A percentile compares a stretch with the other conserved stretches of the same genome.
Evolutionary conservation across 164 flowering plant species (phyloP).

Genomic region (Sedum album): DNA sequence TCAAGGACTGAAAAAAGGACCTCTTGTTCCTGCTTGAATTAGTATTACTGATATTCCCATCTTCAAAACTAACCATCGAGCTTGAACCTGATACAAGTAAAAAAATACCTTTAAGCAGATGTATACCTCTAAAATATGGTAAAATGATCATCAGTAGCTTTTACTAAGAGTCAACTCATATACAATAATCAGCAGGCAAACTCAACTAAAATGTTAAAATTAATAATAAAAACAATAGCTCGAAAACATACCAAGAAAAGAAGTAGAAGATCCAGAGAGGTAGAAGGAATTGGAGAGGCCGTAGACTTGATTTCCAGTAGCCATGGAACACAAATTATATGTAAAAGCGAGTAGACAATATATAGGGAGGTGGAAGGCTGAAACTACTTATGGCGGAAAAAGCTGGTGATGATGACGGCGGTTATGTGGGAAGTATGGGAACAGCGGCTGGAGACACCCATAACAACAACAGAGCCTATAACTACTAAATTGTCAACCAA

Average conservation of each 20-base stretch:
- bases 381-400: conserved; percentile 67
- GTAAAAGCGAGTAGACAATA: neutral
- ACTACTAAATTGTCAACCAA: conserved; percentile 2
- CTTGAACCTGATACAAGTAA: conserved; percentile 40
- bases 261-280: conserved; percentile 43
- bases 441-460: conserved; percentile 56
- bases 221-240: too few relatives aligned
- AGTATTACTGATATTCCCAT: conserved; percentile 20
- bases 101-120: too few relatives aligned
- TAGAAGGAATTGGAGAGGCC: conserved; percentile 30
- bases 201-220: too few relatives aligned
- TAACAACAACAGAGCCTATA: conserved; percentile 37
- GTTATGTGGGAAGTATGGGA: conserved; percentile 75
- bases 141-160: too few relatives aligned
- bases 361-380: neutral
- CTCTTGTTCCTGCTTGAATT: conserved; percentile 21
- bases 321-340: neutral
- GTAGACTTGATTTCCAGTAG: conserved; percentile 37
- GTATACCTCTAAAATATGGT: too few relatives aligned
- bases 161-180: neutral
- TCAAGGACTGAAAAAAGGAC: conserved; percentile 39
- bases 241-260: conserved; percentile 33
- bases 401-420: conserved; percentile 84
- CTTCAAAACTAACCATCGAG: conserved; percentile 53
- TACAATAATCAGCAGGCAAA: too few relatives aligned